Conservation (phyloP, 352 stramenopile genomes). For the Globisporangium iwayamae region DNA sequence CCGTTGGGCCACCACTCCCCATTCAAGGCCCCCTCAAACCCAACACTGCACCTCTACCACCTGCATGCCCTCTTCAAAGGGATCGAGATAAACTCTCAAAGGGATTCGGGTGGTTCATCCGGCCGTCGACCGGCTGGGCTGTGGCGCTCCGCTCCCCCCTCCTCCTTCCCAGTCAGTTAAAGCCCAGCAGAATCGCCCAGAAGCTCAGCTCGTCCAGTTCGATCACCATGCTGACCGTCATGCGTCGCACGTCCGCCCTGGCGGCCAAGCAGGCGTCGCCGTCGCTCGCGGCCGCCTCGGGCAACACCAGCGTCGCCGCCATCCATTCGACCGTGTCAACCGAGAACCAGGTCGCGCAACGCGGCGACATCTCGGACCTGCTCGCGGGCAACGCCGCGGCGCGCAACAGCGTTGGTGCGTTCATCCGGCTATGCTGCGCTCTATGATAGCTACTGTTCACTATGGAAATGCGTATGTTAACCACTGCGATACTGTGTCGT, state of each 20-base stretch:
- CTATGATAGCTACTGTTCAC: not conserved
- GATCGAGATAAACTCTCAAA: not conserved
- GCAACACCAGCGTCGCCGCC: conserved; percentile 19
- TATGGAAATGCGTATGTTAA: not conserved
- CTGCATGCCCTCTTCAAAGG: not conserved
- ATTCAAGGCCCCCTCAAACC: too few relatives aligned
- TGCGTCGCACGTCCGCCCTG: conserved; percentile 28
- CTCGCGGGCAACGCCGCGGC: conserved; percentile 61
- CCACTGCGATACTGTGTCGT: not conserved
- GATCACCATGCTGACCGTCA: conserved; percentile 35
- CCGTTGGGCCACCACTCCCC: not conserved
- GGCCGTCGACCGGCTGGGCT: not conserved
- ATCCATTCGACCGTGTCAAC: conserved; percentile 27
- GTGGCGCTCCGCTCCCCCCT: conserved; percentile 9
- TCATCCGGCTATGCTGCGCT: not conserved
- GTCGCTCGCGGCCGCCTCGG: conserved; percentile 1
- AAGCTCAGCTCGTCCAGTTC: not conserved
- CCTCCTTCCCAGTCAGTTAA: conserved; percentile 6
- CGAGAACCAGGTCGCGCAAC: conserved; percentile 35
- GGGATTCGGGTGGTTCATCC: conserved; percentile 14
- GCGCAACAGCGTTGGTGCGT: conserved; percentile 77
- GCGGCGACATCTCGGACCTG: conserved; percentile 71
- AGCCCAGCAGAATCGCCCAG: conserved; percentile 4
- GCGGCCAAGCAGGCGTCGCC: conserved; percentile 18
- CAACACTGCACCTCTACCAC: not conserved